These are phyloP conservation scores for Euphorbia schlechtendalii DNA, from an alignment of 441 rosid species.

Conservation along the genomic window DNA sequence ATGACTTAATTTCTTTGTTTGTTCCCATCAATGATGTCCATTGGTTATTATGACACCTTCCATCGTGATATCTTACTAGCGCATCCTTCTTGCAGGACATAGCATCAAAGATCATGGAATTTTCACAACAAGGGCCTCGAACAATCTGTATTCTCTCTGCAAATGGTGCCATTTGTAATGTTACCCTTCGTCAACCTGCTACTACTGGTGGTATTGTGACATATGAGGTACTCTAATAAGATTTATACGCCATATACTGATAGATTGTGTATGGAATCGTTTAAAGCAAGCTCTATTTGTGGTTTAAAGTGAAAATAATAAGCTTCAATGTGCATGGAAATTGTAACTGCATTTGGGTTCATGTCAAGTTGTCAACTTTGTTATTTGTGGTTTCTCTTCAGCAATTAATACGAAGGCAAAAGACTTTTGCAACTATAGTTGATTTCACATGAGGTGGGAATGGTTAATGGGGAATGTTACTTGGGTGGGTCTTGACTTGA, in stretches of 20 bases:
- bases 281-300: slow-evolving; percentile 5
- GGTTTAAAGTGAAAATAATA: neutral
- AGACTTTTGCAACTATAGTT: neutral
- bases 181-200: slow-evolving; percentile 65
- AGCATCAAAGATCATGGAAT: slow-evolving; percentile 62
- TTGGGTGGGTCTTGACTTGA: neutral
- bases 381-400: neutral
- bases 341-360: neutral
- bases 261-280: neutral
- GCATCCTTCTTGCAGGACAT: slow-evolving; percentile 52
- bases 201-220: slow-evolving; percentile 52
- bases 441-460: neutral
- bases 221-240: slow-evolving; percentile 54
- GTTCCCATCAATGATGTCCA: neutral
- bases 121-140: slow-evolving; percentile 87
- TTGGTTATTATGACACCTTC: neutral
- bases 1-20: neutral
- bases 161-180: slow-evolving; percentile 81
- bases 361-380: neutral
- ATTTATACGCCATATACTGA: neutral
- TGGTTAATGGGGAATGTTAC: neutral
- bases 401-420: neutral
- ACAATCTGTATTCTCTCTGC: slow-evolving; percentile 92
- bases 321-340: neutral
- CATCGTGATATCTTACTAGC: neutral